Conservation (phyloP, 2,329 filamentous ascomycete genomes). For the Exutisphaerella laricina region DNA sequence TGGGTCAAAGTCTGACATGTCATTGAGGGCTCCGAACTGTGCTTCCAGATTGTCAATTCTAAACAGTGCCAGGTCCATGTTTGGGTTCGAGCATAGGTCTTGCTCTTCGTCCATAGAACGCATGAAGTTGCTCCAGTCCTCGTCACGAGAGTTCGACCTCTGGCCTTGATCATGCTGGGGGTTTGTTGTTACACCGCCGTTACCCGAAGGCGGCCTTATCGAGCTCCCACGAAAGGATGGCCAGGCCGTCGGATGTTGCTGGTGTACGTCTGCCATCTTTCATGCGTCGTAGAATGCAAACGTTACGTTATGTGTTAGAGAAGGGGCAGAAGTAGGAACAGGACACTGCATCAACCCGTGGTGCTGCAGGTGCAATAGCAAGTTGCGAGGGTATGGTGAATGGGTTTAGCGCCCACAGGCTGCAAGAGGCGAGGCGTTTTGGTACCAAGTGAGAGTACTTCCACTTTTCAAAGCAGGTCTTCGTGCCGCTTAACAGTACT, state of each 20-base stretch:
- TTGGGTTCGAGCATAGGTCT: constrained; percentile 8
- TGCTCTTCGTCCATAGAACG: constrained; percentile 11
- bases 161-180: constrained; percentile 15
- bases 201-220: constrained; percentile 15
- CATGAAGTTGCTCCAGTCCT: constrained; percentile 18
- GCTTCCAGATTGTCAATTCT: constrained; percentile 10
- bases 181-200: constrained; percentile 16
- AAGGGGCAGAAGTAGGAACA: background rate
- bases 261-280: constrained; percentile 3
- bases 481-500: constrained; percentile 18
- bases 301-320: background rate
- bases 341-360: background rate
- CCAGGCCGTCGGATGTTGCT: constrained; percentile 9
- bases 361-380: constrained; percentile 3
- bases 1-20: constrained; percentile 12
- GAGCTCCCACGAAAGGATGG: constrained; percentile 12
- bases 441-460: constrained; percentile 20
- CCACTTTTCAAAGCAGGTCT: constrained; percentile 17
- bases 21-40: constrained; percentile 17
- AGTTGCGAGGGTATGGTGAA: constrained; percentile 7
- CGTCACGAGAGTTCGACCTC: constrained; percentile 18
- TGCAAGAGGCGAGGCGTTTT: constrained; percentile 21
- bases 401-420: constrained; percentile 15
- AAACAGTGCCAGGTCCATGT: constrained; percentile 14
- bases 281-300: background rate